A percentile compares a stretch with the other conserved stretches of the same genome.
Evolutionary conservation across 179 eudicot species (phyloP).

Genomic region (Dionaea muscipula): DNA sequence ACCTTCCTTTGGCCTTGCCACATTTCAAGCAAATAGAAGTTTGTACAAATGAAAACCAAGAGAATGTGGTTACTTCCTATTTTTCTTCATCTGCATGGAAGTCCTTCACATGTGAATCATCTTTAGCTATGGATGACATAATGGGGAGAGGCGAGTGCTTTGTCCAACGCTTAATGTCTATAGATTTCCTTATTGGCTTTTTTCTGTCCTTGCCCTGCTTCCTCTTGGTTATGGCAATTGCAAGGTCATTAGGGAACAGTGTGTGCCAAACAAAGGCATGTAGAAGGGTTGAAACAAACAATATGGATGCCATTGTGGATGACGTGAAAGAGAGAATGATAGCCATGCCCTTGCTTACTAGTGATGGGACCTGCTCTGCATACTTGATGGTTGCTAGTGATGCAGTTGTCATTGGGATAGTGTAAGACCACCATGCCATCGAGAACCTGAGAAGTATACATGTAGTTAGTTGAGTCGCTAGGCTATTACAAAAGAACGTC

Average conservation of each 20-base stretch:
- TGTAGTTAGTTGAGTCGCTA: no score
- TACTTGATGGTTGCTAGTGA: conserved; percentile 80
- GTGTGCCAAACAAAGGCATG: conserved; percentile 81
- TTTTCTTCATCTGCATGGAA: conserved; percentile 13
- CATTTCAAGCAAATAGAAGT: background rate
- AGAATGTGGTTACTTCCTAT: no score
- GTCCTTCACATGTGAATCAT: conserved; percentile 24
- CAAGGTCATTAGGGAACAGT: conserved; percentile 82
- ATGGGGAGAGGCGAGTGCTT: conserved; percentile 58
- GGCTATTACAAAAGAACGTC: no score
- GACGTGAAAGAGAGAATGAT: conserved; percentile 65
- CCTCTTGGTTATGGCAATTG: conserved; percentile 75
- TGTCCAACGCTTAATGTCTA: conserved; percentile 65
- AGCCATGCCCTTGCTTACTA: conserved; percentile 52
- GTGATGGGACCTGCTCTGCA: conserved; percentile 55
- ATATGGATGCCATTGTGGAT: conserved; percentile 58
- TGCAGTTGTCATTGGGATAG: conserved; percentile 90
- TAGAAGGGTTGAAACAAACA: conserved; percentile 58
- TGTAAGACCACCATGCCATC: conserved; percentile 97
- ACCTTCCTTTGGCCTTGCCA: no score
- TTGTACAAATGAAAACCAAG: background rate
- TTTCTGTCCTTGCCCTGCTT: conserved; percentile 43
- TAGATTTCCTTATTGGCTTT: conserved; percentile 27
- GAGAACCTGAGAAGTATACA: conserved; percentile 49
- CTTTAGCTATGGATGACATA: conserved; percentile 47